Percentiles rank a stretch among this genome's conserved stretches.
Conservation (phyloP, 768 basidiomycete species). For the Leccinum subgranulosum region DNA sequence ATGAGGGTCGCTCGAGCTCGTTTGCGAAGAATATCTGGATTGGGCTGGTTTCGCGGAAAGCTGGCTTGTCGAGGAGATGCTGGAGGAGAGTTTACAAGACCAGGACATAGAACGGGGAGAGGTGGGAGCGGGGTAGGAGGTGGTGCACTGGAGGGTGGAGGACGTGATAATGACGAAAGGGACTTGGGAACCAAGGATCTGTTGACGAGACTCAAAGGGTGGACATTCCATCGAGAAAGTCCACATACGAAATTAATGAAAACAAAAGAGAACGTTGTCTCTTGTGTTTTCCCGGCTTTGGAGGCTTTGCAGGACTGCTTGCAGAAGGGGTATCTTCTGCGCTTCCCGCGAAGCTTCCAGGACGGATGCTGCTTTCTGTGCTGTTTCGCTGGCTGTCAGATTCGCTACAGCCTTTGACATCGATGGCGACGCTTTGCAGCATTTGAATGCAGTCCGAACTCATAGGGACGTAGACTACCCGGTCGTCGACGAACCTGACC, state of each 20-base stretch:
- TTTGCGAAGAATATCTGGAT: conserved; percentile 47
- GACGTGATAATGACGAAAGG: conserved; percentile 21
- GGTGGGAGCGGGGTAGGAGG: conserved; percentile 31
- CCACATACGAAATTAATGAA: conserved; percentile 57
- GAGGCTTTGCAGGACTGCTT: conserved; percentile 23
- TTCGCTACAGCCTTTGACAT: conserved; percentile 50
- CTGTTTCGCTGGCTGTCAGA: conserved; percentile 28
- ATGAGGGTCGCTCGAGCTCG: conserved; percentile 66
- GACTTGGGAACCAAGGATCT: conserved; percentile 33
- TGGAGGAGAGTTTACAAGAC: conserved; percentile 29
- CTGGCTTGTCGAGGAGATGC: conserved; percentile 17
- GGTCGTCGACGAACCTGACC: conserved; percentile 59
- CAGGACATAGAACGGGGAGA: conserved; percentile 25
- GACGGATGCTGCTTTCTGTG: conserved; percentile 28
- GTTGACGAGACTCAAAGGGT: conserved; percentile 5
- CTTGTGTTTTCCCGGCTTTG: conserved; percentile 52
- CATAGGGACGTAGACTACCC: conserved; percentile 47
- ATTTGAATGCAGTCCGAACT: conserved; percentile 38
- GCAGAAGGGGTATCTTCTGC: conserved; percentile 14
- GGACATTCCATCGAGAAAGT: neutral
- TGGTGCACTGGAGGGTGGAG: conserved; percentile 23
- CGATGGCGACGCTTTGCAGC: conserved; percentile 49
- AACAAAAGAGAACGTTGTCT: conserved; percentile 69
- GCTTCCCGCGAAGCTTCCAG: conserved; percentile 17
- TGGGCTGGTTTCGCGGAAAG: conserved; percentile 8